Percentiles rank a stretch among this genome's conserved stretches.
These are phyloP conservation scores for Pseudotsuga menziesii DNA, from an alignment of 75 land plant species.

Conservation along the genomic window DNA sequence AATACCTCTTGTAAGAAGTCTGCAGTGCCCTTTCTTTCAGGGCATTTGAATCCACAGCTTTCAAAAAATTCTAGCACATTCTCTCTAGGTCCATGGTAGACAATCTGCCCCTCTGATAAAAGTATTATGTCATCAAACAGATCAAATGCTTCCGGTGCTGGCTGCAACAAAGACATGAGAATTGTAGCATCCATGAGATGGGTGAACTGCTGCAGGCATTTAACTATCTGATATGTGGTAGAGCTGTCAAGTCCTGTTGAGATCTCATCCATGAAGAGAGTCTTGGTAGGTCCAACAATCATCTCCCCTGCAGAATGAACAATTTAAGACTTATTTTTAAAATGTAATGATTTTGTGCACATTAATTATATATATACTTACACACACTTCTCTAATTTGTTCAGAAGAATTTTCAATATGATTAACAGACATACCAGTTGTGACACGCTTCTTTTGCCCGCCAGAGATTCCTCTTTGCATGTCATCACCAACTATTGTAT, in stretches of 20 bases:
- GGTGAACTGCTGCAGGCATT: slow-evolving; percentile 76
- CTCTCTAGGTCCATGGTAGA: slow-evolving; percentile 81
- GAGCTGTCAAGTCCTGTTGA: slow-evolving; percentile 89
- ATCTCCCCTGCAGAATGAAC: slow-evolving; percentile 56
- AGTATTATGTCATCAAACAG: slow-evolving; percentile 79
- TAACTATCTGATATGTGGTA: slow-evolving; percentile 81
- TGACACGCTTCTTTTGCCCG: slow-evolving; percentile 42
- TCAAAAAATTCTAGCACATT: slow-evolving; percentile 74
- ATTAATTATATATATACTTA: background rate
- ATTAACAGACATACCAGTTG: slow-evolving; percentile 24
- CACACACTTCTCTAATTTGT: background rate
- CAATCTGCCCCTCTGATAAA: slow-evolving; percentile 74
- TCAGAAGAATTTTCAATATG: background rate
- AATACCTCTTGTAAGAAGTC: slow-evolving; percentile 87
- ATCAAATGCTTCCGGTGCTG: slow-evolving; percentile 92
- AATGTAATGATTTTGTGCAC: no score
- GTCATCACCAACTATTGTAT: slow-evolving; percentile 34
- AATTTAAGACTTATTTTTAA: background rate
- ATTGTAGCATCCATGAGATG: slow-evolving; percentile 71
- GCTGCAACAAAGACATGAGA: slow-evolving; percentile 82
- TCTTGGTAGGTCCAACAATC: slow-evolving; percentile 82
- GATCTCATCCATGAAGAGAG: slow-evolving; percentile 86
- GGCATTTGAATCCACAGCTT: slow-evolving; percentile 65
- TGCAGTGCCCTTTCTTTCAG: slow-evolving; percentile 72
- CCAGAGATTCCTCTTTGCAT: slow-evolving; percentile 46